Percentiles rank a stretch among this genome's conserved stretches.
Evolutionary conservation across 495 filamentous ascomycete genomes (phyloP).

Genomic region (Bacidia rubella): DNA sequence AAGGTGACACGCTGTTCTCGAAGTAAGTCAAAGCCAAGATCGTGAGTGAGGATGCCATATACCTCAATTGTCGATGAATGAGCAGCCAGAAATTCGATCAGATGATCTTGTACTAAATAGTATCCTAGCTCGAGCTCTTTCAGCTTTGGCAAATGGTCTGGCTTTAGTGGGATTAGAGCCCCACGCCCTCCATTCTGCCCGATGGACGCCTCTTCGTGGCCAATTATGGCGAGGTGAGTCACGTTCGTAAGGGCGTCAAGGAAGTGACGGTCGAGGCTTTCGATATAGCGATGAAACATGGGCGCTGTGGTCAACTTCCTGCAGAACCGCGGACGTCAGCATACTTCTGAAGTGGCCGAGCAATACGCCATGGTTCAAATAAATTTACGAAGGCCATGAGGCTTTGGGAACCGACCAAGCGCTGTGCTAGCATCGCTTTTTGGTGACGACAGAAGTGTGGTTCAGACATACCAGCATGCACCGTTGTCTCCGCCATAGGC

Average conservation of each 20-base stretch:
- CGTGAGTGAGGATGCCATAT: too few relatives aligned
- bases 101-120: neutral
- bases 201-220: neutral
- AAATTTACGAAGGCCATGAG: too few relatives aligned
- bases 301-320: too few relatives aligned
- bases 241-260: neutral
- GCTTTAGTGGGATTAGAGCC: neutral
- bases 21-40: neutral
- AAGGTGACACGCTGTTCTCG: neutral
- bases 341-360: neutral
- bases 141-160: conserved; percentile 1
- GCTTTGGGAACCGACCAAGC: too few relatives aligned
- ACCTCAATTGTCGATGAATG: neutral
- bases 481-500: too few relatives aligned
- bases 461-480: too few relatives aligned
- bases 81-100: neutral
- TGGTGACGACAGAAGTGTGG: too few relatives aligned
- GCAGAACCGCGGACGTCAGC: neutral
- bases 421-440: too few relatives aligned
- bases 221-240: neutral
- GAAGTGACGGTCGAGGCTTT: neutral
- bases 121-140: neutral
- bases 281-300: neutral
- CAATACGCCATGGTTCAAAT: too few relatives aligned
- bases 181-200: neutral